A percentile compares a stretch with the other conserved stretches of the same genome.
phyloP scores from a whole-genome alignment of 164 flowering plant species.

The Umbilicus rupestris region DNA sequence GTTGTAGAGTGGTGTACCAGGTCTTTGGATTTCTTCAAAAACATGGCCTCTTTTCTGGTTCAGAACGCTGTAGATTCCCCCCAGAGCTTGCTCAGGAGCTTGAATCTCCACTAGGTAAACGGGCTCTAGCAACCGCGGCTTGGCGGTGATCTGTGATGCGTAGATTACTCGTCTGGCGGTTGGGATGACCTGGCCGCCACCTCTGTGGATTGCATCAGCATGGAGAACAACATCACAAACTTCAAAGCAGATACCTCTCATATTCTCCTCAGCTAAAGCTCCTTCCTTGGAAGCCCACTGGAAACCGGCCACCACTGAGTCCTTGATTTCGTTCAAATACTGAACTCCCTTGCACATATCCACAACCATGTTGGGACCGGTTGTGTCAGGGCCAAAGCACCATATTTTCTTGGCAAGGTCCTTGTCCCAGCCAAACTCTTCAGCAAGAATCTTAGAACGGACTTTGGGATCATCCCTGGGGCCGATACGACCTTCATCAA shows the following conservation, averaged over 20 bases:
- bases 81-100: not conserved
- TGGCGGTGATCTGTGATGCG: not conserved
- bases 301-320: not conserved
- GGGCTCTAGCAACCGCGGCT: not conserved
- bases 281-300: not conserved
- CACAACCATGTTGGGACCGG: not conserved
- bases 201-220: not conserved
- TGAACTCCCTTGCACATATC: slow-evolving; percentile 5
- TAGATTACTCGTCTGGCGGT: not conserved
- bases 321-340: not conserved
- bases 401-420: slow-evolving; percentile 1
- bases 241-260: not conserved
- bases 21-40: not conserved
- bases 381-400: slow-evolving; percentile 2
- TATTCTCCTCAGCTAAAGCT: not conserved
- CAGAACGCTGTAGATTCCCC: not conserved
- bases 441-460: not conserved
- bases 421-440: slow-evolving; percentile 4
- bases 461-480: slow-evolving; percentile 1
- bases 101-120: not conserved
- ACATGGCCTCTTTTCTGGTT: not conserved
- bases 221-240: not conserved
- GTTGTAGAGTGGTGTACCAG: not conserved
- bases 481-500: not conserved
- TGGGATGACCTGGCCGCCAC: slow-evolving; percentile 3